Evolutionary conservation across 441 rosid species (phyloP), one percentile per base, ranked within the genome.

Genomic region (Hura crepitans): DNA sequence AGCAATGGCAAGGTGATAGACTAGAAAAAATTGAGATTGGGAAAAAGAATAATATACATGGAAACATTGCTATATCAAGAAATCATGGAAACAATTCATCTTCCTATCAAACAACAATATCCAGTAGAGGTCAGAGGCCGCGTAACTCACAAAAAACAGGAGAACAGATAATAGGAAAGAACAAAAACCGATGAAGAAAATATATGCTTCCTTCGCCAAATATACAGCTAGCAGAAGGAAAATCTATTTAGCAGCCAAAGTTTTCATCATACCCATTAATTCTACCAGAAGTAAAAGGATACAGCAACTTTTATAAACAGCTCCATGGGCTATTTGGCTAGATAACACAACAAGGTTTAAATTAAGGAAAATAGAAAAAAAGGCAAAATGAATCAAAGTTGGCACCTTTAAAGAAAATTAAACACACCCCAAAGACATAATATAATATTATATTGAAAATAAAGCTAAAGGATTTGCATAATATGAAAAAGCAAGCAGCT

Each of bases 381-480:
- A 13, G 37, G 12, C 43, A 59, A 6, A 30, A 58, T 33, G 39
- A n/a, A 28, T 14, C 22, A 58, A 33, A 18, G 54, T 50, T 18
- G 9, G 14, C 3, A 39, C 2, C 54, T 50, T 50, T 50, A 42
- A 46, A 51, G 37, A 31, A 55, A 35, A 53, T 45, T 30, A 54
- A 43, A 72, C 77, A 75, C 79, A 86, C 93, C 87, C 93, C 89
- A 83, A 88, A 22, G n/a, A 87, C 74, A 74, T 83, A 85, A 61
- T 35, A 42, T 42, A 42, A 0, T 42, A 42, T 9, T 1, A 42
- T 42, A 42, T 42, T 42, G 46, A 10, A 39, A 42, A 42, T 14
- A 42, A 42, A 42, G 12, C 13, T 10, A 42, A 9, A 42, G 14
- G 12, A 42, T 42, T 42, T 42, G 46, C 46, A 42, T 42, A 42